A percentile compares a stretch with the other conserved stretches of the same genome.
phyloP scores from a whole-genome alignment of 202 grass and related monocot species.

The Dendrocalamus latiflorus region DNA sequence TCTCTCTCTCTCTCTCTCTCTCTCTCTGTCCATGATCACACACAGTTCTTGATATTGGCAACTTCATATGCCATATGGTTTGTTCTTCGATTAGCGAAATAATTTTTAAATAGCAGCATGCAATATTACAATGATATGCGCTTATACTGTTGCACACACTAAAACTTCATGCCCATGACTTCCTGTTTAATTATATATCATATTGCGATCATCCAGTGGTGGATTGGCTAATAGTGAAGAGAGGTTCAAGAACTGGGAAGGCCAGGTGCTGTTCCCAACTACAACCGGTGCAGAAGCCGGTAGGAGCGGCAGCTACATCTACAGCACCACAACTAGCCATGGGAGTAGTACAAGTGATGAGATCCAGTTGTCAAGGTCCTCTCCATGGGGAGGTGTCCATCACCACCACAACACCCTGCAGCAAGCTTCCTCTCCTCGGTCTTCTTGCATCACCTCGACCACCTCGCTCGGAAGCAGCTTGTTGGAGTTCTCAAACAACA shows the following conservation, averaged over 20 bases:
- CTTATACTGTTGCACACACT: neutral
- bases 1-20: neutral
- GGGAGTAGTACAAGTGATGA: conserved; percentile 32
- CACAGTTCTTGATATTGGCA: neutral
- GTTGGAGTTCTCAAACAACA: conserved; percentile 64
- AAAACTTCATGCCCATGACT: neutral
- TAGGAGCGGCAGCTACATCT: conserved; percentile 22
- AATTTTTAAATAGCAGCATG: neutral
- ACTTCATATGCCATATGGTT: neutral
- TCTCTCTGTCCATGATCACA: neutral
- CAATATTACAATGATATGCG: neutral
- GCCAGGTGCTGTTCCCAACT: conserved; percentile 45
- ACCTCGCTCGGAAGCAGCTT: conserved; percentile 57
- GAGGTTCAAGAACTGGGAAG: conserved; percentile 34
- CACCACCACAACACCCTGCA: conserved; percentile 44
- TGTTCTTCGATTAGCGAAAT: neutral
- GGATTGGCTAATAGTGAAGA: conserved; percentile 47
- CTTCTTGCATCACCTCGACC: conserved; percentile 60
- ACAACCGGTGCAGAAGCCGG: conserved; percentile 26
- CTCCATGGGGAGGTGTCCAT: conserved; percentile 37
- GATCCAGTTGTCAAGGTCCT: conserved; percentile 24
- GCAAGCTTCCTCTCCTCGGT: conserved; percentile 60
- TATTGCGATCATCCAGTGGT: conserved; percentile 25
- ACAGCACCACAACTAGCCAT: conserved; percentile 30
- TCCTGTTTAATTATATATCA: neutral